Evolutionary conservation across 1,284 basidiomycete genomes (phyloP), one percentile per base, ranked within the genome.

Genomic region (Ustilago sp.): DNA sequence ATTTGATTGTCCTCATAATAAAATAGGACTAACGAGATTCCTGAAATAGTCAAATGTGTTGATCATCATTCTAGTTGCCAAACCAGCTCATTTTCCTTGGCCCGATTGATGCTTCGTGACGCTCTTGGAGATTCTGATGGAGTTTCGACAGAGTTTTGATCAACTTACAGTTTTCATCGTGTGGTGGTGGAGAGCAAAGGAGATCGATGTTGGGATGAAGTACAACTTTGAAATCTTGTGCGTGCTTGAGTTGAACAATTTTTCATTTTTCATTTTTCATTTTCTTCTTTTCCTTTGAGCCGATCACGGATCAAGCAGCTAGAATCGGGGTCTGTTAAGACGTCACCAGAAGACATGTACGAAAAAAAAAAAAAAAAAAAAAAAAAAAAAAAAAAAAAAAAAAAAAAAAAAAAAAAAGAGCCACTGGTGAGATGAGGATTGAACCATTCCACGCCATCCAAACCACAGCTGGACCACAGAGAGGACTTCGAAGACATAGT

Each of bases 21-120:
- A 15, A 7, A 70, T 75, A 75, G 67, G 73, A 75, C 73, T 75
- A 75, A 75, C 73, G 73, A 75, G 73, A 75, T 75, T 75, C 73
- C 73, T 75, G 57, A 59, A 28, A 51, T 72, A 75, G 73, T 75
- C 73, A 75, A 75, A 75, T 67, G 8, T 68, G 36, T 60, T 75
- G 73, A 60, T 75, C 73, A 75, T 75, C 73, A 66, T 64, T 51
- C 13, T 51, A 28, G 36, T 47, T 19, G 35, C 12, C 54, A 39
- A 56, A 34, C 36, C 54, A 23, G 15, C 31, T 3, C 34, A 36
- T 38, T 12, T 15, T 28, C 3, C 23, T 28, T 28, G 23, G 23
- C 3, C 23, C 23, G 23, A 28, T 3, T 28, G 23, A 28, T 28
- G 23, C 23, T 28, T 28, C 2, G 2, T 28, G 23, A 28, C 3